Conservation (phyloP, 495 filamentous ascomycete species). For the Talaromyces ruber region DNA sequence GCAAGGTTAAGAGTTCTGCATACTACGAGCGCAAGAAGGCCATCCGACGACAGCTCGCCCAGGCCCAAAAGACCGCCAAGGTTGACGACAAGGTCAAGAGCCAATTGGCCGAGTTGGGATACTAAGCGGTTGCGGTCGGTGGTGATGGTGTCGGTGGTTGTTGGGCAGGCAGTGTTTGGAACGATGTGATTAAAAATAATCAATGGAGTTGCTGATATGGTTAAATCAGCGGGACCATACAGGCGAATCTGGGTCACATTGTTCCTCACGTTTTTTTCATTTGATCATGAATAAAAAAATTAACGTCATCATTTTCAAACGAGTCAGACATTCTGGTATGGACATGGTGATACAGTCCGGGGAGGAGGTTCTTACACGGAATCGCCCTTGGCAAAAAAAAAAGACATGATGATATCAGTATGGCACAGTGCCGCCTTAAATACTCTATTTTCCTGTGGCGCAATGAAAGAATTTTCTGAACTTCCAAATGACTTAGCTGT, state of each 20-base stretch:
- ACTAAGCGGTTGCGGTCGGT: conserved; percentile 45
- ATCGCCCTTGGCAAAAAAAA: conserved; percentile 35
- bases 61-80: conserved; percentile 85
- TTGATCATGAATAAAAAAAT: conserved; percentile 18
- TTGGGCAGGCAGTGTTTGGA: conserved; percentile 25
- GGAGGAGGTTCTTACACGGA: conserved; percentile 29
- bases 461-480: conserved; percentile 24
- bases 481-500: conserved; percentile 15
- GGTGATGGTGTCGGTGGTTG: conserved; percentile 31
- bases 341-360: conserved; percentile 19
- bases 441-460: conserved; percentile 38
- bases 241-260: background rate
- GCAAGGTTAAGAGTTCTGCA: conserved; percentile 96
- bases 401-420: conserved; percentile 29
- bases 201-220: conserved; percentile 1
- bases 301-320: conserved; percentile 14
- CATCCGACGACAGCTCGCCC: conserved; percentile 73
- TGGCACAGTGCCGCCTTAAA: conserved; percentile 24
- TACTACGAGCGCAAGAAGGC: conserved; percentile 99
- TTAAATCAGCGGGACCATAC: background rate
- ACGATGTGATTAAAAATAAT: conserved; percentile 24
- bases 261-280: conserved; percentile 17
- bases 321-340: conserved; percentile 26
- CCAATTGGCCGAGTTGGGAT: conserved; percentile 64
- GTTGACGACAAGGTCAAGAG: conserved; percentile 67